Evolutionary conservation across 345 rosid genomes (phyloP).

Genomic region (Salix dunnii): DNA sequence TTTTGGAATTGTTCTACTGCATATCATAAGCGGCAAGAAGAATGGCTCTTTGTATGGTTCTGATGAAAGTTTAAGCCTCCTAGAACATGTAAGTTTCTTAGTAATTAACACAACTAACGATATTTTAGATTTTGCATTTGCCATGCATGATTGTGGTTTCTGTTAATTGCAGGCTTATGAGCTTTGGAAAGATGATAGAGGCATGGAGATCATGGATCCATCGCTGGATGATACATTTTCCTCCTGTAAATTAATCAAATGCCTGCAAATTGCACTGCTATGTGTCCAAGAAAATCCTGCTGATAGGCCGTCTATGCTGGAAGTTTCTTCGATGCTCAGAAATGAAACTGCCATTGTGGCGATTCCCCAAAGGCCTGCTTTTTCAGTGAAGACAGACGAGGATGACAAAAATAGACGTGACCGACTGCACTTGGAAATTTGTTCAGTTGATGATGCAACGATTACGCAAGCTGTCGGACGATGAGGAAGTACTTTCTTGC

Average conservation of each 20-base stretch:
- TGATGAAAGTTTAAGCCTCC: too few relatives aligned
- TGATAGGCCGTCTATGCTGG: conserved; percentile 35
- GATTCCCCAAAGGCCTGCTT: conserved; percentile 35
- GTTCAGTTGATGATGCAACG: too few relatives aligned
- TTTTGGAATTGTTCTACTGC: too few relatives aligned
- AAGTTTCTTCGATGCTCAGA: conserved; percentile 24
- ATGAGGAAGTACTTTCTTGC: too few relatives aligned
- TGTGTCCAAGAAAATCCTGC: conserved; percentile 32
- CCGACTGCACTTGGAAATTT: too few relatives aligned
- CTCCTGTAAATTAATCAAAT: conserved; percentile 13
- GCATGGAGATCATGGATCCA: conserved; percentile 29
- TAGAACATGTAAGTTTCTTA: too few relatives aligned
- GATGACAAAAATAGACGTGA: background rate
- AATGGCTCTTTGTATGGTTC: too few relatives aligned
- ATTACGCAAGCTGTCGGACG: too few relatives aligned
- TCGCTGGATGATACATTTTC: conserved; percentile 28
- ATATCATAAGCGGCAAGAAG: too few relatives aligned
- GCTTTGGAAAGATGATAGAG: conserved; percentile 17
- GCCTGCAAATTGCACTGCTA: conserved; percentile 33
- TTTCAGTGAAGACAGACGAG: background rate
- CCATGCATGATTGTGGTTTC: background rate
- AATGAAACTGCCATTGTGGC: conserved; percentile 4
- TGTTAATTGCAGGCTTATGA: conserved; percentile 27
- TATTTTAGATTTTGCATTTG: too few relatives aligned
- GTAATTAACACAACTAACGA: too few relatives aligned